Base-by-base conservation (phyloP, 345 rosid genomes). In the Garcia nutans region DNA sequence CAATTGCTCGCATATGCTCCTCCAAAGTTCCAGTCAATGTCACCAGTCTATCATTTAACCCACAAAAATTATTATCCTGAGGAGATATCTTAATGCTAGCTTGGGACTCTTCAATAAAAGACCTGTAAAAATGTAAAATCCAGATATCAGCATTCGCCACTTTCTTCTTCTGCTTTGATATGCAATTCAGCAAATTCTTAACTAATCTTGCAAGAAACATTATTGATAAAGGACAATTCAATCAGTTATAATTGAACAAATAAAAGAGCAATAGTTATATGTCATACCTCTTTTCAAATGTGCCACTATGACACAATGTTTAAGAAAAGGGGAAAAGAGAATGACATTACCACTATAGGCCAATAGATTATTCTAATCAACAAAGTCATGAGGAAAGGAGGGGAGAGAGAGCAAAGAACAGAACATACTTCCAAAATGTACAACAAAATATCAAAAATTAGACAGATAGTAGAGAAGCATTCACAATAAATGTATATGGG, bases 71-170 rank as follows among this genome's bases (percentile, higher is more conserved):
- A 77, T 85, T 88, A 82, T 96, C 99, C 85, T 87, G 89, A 49
- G 97, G 93, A 68, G 99, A 92, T 81, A 96, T 92, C 87, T 93
- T 96, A 76, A 96, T 96, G 82, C 90, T 87, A 79, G 98, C 98
- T 84, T 89, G 93, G 74, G 99, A 96, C 33, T 87, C 97, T 71
- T 96, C 99, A 78, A 93, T 93, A 79, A 96, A 96, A 71, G 98
- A 96, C 90, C 98, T 96, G 87, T 68, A 81, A 5, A 65, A 70
- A 59, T 65, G 78, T n/a, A 83, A 76, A 72, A n/a, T 3, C 65
- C 23, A 62, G 42, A 62, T 37, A 65, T 84, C 75, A 87, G 71
- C 74, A 73, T 47, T 8, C 4, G 52, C 3, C 70, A 41, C 71
- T 71, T 61, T 8, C 47, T 76, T 42, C 47, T 64, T 15, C 26